phyloP scores from a whole-genome alignment of 768 basidiomycete genomes.

The Trametes punicea region DNA sequence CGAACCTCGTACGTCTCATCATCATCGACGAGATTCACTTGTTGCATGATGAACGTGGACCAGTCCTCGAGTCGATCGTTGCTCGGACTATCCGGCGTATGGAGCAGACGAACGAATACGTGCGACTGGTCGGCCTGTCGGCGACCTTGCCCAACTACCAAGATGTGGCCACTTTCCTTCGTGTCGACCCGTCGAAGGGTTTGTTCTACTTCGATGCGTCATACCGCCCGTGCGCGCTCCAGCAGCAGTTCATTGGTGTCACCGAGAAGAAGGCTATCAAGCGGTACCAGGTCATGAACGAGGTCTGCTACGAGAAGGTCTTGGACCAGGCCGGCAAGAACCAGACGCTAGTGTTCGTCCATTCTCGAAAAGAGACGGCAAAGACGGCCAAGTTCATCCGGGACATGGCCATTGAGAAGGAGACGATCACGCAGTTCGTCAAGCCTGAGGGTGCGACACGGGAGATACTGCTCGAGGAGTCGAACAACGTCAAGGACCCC shows the following conservation, averaged over 20 bases:
- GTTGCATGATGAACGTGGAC: slow-evolving; percentile 96
- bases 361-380: slow-evolving; percentile 97
- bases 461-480: slow-evolving; percentile 85
- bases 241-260: slow-evolving; percentile 95
- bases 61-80: slow-evolving; percentile 88
- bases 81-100: slow-evolving; percentile 88
- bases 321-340: slow-evolving; percentile 89
- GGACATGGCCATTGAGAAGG: slow-evolving; percentile 94
- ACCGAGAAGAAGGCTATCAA: slow-evolving; percentile 99
- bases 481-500: slow-evolving; percentile 74
- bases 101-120: slow-evolving; percentile 92
- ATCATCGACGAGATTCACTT: slow-evolving; percentile 99
- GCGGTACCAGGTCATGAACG: slow-evolving; percentile 96
- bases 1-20: slow-evolving; percentile 91
- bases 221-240: slow-evolving; percentile 90
- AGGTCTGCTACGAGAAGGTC: slow-evolving; percentile 98
- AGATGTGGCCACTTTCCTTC: slow-evolving; percentile 96
- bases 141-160: slow-evolving; percentile 98
- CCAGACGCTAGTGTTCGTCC: slow-evolving; percentile 94
- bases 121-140: slow-evolving; percentile 91
- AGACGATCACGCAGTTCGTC: slow-evolving; percentile 94
- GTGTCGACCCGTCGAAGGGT: slow-evolving; percentile 88
- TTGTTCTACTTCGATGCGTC: slow-evolving; percentile 97
- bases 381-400: slow-evolving; percentile 95
- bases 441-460: slow-evolving; percentile 88